phyloP scores from a whole-genome alignment of 768 basidiomycete genomes.

The Pulveroboletus sp. region DNA sequence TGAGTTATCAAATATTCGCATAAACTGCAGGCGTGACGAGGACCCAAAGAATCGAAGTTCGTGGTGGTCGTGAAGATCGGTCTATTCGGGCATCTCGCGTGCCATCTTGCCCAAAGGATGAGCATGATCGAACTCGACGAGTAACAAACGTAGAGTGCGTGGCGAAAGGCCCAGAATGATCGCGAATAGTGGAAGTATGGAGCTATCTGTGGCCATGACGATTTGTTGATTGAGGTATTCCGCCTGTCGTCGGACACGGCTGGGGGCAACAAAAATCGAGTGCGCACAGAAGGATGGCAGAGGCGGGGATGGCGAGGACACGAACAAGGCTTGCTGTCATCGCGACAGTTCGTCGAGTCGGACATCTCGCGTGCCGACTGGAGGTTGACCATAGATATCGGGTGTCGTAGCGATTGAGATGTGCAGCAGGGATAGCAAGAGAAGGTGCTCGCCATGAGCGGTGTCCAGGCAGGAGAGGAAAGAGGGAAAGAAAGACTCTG shows the following conservation, averaged over 20 bases:
- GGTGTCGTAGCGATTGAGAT: not conserved
- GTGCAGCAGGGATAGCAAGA: not conserved
- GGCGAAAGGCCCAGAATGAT: not conserved
- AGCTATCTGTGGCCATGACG: not conserved
- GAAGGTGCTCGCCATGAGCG: not conserved
- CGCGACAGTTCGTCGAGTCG: not conserved
- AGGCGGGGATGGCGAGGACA: no score
- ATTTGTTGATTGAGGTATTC: not conserved
- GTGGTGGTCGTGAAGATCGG: not conserved
- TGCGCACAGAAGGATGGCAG: no score
- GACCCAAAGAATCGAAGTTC: no score
- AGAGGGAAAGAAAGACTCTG: not conserved
- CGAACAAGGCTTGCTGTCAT: no score
- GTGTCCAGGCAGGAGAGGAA: not conserved
- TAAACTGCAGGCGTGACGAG: not conserved
- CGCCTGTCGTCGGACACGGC: no score
- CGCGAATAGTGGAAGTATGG: not conserved
- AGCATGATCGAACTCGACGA: not conserved
- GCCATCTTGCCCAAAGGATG: not conserved
- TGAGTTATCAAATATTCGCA: not conserved
- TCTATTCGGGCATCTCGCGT: constrained; percentile 2
- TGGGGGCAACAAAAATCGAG: no score
- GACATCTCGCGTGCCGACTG: not conserved
- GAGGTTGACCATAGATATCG: not conserved
- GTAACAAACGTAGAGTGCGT: no score